Base-by-base conservation (phyloP, 2,329 filamentous ascomycete genomes). In the Cytospora mali region DNA sequence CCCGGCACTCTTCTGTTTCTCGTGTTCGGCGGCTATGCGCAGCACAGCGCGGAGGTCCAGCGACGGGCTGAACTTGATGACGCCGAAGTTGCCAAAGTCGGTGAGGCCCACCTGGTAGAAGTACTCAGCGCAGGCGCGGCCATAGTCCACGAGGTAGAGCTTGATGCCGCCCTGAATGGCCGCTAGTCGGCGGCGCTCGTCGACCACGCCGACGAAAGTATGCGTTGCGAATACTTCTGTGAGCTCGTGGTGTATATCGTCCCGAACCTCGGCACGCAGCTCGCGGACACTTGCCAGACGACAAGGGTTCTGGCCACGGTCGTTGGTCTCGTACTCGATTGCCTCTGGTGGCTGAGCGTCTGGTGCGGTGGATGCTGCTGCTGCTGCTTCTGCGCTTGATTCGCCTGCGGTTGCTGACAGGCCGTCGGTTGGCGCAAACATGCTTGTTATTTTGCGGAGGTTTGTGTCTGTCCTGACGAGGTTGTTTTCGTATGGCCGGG, bases 81-180 rank as follows among this genome's bases (percentile, higher is more conserved):
- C 76, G 3, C 95, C 95, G 71, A 97, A 97, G 73, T 99, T 99
- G 1, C 90, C 92, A 76, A 99, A 99, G 72, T 99, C 93, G 0
- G 93, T 96, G 39, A 99, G 83, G 0, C 93, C 94, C 23, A 98
- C 79, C 76, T 99, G 95, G 77, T 99, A 99, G 74, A 98, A 96
- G 74, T 94, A 96, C 70, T 98, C 94, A 66, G 88, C 90, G 73
- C 87, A 91, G 1, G 91, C 79, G 73, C 94, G 88, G 13, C 93
- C 95, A 71, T 99, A 99, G 75, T 99, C 95, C 58, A 99, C 83
- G 25, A 99, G 84, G 74, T 91, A 97, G 9, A 99, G 84, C 73
- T 93, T 96, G 10, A 98, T 90, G 16, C 94, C 95, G 39, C 91
- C 88, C 76, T 99, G 95, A 42, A 99, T 90, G 18, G 95, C 93